Evolutionary conservation across 1,284 basidiomycete species (phyloP).

Genomic region (Leccinum solheimii): DNA sequence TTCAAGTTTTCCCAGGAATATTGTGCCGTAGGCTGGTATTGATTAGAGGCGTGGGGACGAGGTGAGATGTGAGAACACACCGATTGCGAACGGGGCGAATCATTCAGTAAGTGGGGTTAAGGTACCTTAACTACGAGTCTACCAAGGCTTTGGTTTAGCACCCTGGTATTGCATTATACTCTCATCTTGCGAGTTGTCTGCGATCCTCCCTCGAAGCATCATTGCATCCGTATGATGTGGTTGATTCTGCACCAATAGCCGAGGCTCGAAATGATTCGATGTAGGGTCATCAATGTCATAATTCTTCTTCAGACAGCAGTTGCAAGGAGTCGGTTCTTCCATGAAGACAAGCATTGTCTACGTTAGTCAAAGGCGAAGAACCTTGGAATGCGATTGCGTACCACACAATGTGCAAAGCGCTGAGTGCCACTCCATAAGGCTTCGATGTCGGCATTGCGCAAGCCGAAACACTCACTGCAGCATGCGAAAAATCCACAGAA

Average conservation of each 20-base stretch:
- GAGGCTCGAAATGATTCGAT: not conserved
- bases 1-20: conserved; percentile 76
- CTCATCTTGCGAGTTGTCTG: conserved; percentile 5
- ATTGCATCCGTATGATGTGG: conserved; percentile 16
- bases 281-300: conserved; percentile 2
- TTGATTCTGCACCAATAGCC: conserved; percentile 16
- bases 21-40: conserved; percentile 67
- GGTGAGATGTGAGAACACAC: conserved; percentile 48
- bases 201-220: conserved; percentile 13
- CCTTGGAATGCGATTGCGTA: not conserved
- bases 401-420: conserved; percentile 23
- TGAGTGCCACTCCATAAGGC: conserved; percentile 10
- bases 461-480: conserved; percentile 22
- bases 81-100: conserved; percentile 67
- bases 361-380: conserved; percentile 4
- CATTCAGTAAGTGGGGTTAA: conserved; percentile 76
- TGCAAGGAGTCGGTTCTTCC: conserved; percentile 18
- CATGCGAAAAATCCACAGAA: conserved; percentile 25
- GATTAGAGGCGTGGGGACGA: not conserved
- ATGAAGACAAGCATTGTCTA: not conserved
- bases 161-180: conserved; percentile 20
- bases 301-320: conserved; percentile 19
- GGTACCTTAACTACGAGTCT: conserved; percentile 38
- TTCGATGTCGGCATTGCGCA: not conserved
- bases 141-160: conserved; percentile 18